A percentile compares a stretch with the other conserved stretches of the same genome.
phyloP scores from a whole-genome alignment of 2,329 filamentous ascomycete genomes.

The Bertia moriformis region DNA sequence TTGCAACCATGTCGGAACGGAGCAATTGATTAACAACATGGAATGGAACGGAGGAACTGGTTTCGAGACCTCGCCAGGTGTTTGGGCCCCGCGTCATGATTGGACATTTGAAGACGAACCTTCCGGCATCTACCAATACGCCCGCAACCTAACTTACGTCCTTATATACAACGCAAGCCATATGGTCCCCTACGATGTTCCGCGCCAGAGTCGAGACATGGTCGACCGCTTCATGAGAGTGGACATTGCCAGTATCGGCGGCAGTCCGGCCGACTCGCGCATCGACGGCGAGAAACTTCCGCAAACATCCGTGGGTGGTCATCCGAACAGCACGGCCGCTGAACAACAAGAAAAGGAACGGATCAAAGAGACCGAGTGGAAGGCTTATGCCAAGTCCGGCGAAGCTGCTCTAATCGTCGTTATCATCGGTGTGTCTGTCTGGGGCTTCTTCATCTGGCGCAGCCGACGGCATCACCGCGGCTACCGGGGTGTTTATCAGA shows the following conservation, averaged over 20 bases:
- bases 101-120: conserved; percentile 86
- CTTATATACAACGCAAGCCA: conserved; percentile 91
- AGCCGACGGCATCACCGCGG: conserved; percentile 38
- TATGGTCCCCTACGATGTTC: conserved; percentile 94
- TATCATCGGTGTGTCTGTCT: conserved; percentile 54
- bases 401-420: conserved; percentile 76
- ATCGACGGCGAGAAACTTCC: conserved; percentile 76
- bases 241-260: conserved; percentile 79
- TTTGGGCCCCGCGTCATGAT: conserved; percentile 78
- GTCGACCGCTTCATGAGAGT: conserved; percentile 90
- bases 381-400: conserved; percentile 75
- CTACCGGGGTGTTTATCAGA: conserved; percentile 33
- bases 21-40: conserved; percentile 78
- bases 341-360: conserved; percentile 54
- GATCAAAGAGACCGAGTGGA: conserved; percentile 61
- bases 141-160: conserved; percentile 88
- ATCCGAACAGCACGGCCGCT: conserved; percentile 44
- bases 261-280: conserved; percentile 59
- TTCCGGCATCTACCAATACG: conserved; percentile 86
- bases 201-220: conserved; percentile 82
- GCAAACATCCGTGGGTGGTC: conserved; percentile 62
- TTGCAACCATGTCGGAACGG: conserved; percentile 92
- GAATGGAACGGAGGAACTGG: conserved; percentile 83
- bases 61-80: conserved; percentile 75
- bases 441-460: conserved; percentile 61